Base-by-base conservation (phyloP, 2,329 filamentous ascomycete species). In the Fusarium camptoceras region DNA sequence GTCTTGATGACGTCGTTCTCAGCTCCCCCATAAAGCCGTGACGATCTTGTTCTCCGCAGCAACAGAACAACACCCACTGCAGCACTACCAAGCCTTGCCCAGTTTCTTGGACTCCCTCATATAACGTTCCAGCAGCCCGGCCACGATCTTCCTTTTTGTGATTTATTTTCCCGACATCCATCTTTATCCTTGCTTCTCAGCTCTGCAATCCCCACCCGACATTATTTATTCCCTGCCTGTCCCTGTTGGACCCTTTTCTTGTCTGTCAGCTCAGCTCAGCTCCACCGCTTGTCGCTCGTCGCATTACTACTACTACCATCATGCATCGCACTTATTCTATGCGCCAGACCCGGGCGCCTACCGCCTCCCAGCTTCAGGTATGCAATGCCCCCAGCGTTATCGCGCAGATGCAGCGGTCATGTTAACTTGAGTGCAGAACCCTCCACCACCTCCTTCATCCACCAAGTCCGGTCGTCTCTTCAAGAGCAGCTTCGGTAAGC, bases 251-350 rank as follows among this genome's bases (percentile, higher is more conserved):
- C 64, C 60, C 55, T 61, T 64, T 65, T 57, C 37, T 66, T 64
- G 46, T 68, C 34, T 37, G 18, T 37, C 34, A 37, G 34, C 34
- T 37, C 34, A 37, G 34, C 34, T 37, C 64, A 67, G 54, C 73
- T 68, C 73, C 71, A 71, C 71, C 48, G 50, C 65, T 54, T 53
- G 53, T 70, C 74, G 61, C 65, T 54, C 55, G 48, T 70, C 74
- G 59, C 62, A 74, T 63, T 70, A 68, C 48, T 64, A 71, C 46
- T 65, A 66, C 58, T 58, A 70, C 43, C 82, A 83, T 68, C 60
- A 99, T 99, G 95, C 96, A 99, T 89, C 94, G 95, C 82, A 98
- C 96, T 73, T 99, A 98, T 82, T 97, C 94, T 77, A 97, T 98
- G 96, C 94, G 96, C 91, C 92, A 97, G 84, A 92, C 93, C 83